Percentiles rank a stretch among this genome's conserved stretches.
Evolutionary conservation across 257 asterid genomes (phyloP).

Genomic region (Fraxinus excelsior): DNA sequence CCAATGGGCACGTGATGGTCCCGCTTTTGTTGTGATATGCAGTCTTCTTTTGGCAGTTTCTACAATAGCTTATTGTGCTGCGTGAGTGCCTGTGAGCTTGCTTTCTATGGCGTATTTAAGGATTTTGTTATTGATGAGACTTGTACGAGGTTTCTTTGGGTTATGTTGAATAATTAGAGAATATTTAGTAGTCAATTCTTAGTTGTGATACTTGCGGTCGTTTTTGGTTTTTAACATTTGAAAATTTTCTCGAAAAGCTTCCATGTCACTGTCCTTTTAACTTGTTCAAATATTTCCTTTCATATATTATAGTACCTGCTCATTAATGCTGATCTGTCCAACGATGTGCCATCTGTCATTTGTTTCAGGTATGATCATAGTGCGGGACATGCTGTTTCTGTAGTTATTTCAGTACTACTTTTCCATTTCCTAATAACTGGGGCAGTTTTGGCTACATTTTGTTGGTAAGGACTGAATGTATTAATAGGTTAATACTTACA

Average conservation of each 20-base stretch:
- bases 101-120: not conserved
- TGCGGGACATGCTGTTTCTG: constrained; percentile 86
- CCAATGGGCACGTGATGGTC: constrained; percentile 70
- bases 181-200: not conserved
- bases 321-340: constrained; percentile 24
- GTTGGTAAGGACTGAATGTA: constrained; percentile 64
- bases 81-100: constrained; percentile 35
- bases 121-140: not conserved
- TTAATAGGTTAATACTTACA: not conserved
- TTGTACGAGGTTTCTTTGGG: not conserved
- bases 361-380: constrained; percentile 90
- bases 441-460: constrained; percentile 85
- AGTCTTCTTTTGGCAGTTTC: constrained; percentile 48
- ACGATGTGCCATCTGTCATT: constrained; percentile 23
- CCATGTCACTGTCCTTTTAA: not conserved
- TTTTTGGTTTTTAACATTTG: not conserved
- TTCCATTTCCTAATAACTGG: constrained; percentile 80
- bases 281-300: not conserved
- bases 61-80: constrained; percentile 51
- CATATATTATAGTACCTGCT: not conserved
- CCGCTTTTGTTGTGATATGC: constrained; percentile 56
- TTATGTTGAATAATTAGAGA: not conserved
- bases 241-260: not conserved
- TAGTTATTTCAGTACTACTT: constrained; percentile 77
- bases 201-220: not conserved